Evolutionary conservation across 2,329 filamentous ascomycete species (phyloP).

Genomic region (Claviceps monticola): DNA sequence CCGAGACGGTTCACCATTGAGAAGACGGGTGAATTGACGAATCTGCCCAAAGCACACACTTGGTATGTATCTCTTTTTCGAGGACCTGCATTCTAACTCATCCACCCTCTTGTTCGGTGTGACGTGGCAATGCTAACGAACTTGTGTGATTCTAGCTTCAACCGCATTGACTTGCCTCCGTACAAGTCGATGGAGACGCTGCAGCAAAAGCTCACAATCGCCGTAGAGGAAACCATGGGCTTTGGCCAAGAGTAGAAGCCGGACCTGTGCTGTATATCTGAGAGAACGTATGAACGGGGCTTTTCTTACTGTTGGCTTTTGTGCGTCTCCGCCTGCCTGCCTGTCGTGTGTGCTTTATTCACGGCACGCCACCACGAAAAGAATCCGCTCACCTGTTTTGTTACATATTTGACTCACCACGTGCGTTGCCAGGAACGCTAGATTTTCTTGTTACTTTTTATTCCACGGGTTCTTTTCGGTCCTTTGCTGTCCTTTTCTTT

Average conservation of each 20-base stretch:
- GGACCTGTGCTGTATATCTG: neutral
- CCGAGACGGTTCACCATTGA: constrained; percentile 95
- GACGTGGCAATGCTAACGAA: constrained; percentile 9
- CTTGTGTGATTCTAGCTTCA: constrained; percentile 52
- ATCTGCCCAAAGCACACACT: constrained; percentile 92
- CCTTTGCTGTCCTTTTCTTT: neutral
- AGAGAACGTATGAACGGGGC: neutral
- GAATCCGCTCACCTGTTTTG: too few species aligned
- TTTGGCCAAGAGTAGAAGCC: constrained; percentile 80
- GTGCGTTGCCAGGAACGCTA: too few species aligned
- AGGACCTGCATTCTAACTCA: neutral
- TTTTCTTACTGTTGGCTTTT: too few species aligned
- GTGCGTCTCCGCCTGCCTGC: too few species aligned
- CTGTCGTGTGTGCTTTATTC: too few species aligned
- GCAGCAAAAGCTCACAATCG: constrained; percentile 83
- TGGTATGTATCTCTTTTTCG: constrained; percentile 51
- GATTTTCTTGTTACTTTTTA: too few species aligned
- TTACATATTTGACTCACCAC: too few species aligned
- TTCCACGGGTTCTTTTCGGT: too few species aligned
- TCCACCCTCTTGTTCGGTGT: neutral
- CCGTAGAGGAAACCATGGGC: constrained; percentile 96
- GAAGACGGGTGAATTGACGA: constrained; percentile 81
- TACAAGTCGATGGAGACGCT: constrained; percentile 83
- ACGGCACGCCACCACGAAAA: too few species aligned
- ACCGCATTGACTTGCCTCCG: constrained; percentile 84